Evolutionary conservation across 441 rosid species (phyloP).

Genomic region (Cnidoscolus chayamansa): DNA sequence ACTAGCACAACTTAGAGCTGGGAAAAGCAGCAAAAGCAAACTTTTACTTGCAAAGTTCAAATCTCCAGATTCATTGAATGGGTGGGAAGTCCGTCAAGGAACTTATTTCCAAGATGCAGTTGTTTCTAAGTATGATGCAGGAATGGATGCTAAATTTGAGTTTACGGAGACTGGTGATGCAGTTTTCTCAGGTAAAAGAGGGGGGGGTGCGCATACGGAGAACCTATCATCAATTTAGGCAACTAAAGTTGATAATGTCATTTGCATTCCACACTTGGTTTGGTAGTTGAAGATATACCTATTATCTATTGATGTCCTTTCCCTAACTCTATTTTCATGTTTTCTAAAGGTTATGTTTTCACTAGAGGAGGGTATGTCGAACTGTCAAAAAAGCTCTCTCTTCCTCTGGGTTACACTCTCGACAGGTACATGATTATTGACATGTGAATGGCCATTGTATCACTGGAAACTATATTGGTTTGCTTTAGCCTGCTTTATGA

Average conservation of each 20-base stretch:
- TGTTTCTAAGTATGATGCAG: conserved; percentile 81
- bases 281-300: neutral
- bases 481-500: neutral
- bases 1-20: conserved; percentile 80
- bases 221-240: neutral
- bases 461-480: neutral
- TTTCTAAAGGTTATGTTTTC: conserved; percentile 72
- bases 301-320: neutral
- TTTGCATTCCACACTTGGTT: neutral
- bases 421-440: conserved; percentile 57
- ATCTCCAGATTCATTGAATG: conserved; percentile 55
- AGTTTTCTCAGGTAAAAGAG: conserved; percentile 70
- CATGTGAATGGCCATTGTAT: neutral
- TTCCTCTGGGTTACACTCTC: conserved; percentile 76
- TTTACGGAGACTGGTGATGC: conserved; percentile 77
- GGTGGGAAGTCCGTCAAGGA: conserved; percentile 89
- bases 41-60: conserved; percentile 82
- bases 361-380: conserved; percentile 92
- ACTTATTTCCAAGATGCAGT: conserved; percentile 84
- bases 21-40: conserved; percentile 95
- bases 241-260: neutral
- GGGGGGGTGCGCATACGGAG: neutral
- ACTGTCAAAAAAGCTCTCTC: conserved; percentile 69
- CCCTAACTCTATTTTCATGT: conserved; percentile 25
- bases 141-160: conserved; percentile 92